Base-by-base conservation (phyloP, 2,329 filamentous ascomycete species). In the Ophiocordyceps camponoti-floridani region DNA sequence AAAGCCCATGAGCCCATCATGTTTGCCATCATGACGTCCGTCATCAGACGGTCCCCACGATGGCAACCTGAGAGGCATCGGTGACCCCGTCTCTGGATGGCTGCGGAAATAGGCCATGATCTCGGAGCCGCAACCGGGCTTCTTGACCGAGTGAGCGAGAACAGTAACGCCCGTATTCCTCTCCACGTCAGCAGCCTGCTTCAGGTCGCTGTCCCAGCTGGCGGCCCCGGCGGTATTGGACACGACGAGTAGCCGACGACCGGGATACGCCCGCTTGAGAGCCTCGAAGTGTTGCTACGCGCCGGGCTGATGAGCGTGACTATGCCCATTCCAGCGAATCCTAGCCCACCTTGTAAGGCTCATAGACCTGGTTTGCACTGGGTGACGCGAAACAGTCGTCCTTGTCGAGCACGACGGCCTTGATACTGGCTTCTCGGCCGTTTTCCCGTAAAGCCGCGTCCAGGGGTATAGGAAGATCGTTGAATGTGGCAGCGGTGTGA, bases 21-120 rank as follows among this genome's bases (percentile, higher is more conserved):
- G 56, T 93, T 93, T 43, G 89, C 89, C 69, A 96, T 79, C 74
- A 96, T 80, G 58, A 95, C 83, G 64, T 98, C 91, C 0, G 91
- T 98, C 48, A 85, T 85, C 45, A 98, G 64, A 37, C 91, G 72
- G 62, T 98, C 91, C 2, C 91, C 0, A 98, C 79, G 5, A 98
- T 71, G 3, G 84, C 91, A 52, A 98, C 77, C 53, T 98, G 85
- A 44, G 77, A 74, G 0, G 88, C 75, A 26, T 73, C 69, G 1
- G 85, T 87, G 16, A 96, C 84, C 79, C 81, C 1, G 79, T 77
- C 51, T 94, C 84, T 0, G 82, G 78, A 49, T 80, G 69, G n/a
- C 68, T 66, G 38, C 66, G 70, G 58, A 96, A 91, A 64, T 93
- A 88, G 2, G 76, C 70, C 69, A 96, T 76, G 52, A 98, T 85